These are phyloP conservation scores for Suillus luteus DNA, from an alignment of 768 basidiomycete species.

Conservation along the genomic window DNA sequence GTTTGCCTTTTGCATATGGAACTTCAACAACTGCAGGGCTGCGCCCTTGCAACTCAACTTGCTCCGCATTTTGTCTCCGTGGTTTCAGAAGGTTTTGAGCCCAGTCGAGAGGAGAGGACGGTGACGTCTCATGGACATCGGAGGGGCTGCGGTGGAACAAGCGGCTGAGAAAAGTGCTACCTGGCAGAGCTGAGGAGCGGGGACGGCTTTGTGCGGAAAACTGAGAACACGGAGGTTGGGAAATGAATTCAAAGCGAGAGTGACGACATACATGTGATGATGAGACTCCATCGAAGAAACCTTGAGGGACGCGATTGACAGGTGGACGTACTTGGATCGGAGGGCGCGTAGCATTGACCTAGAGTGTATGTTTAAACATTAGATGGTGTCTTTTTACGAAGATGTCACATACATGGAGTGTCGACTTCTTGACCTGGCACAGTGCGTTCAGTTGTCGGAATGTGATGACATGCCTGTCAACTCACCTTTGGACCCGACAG, in stretches of 20 bases:
- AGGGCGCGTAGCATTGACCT: not conserved
- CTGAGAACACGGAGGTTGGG: not conserved
- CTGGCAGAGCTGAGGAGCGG: not conserved
- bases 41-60: not conserved
- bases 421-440: not conserved
- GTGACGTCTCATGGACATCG: not conserved
- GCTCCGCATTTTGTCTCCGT: not conserved
- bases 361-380: not conserved
- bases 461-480: not conserved
- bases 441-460: not conserved
- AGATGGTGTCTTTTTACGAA: not conserved
- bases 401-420: not conserved
- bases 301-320: not conserved
- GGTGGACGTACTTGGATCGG: not conserved
- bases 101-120: not conserved
- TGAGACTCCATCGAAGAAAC: not conserved
- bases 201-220: not conserved
- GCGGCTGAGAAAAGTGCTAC: not conserved
- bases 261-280: not conserved
- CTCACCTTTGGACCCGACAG: not conserved
- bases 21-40: not conserved
- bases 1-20: not conserved
- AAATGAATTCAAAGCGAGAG: not conserved
- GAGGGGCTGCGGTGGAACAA: not conserved
- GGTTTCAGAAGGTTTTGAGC: not conserved